Conservation (phyloP, 2,329 filamentous ascomycete species). For the Fusarium mangiferae region DNA sequence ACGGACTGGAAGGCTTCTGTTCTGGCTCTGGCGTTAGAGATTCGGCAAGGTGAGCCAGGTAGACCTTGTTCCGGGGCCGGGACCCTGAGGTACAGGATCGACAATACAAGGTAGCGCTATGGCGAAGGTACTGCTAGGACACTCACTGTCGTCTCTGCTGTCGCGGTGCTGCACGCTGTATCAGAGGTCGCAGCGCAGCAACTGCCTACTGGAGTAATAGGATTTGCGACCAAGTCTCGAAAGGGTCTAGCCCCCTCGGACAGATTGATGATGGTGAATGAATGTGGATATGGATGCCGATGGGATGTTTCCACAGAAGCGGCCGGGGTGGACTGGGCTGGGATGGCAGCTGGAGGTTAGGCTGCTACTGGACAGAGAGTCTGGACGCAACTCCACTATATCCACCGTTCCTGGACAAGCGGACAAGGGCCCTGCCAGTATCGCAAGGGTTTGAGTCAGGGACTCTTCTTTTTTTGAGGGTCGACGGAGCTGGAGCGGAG, state of each 20-base stretch:
- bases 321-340: conserved; percentile 27
- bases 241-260: conserved; percentile 25
- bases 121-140: not conserved
- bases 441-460: conserved; percentile 43
- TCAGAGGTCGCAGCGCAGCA: conserved; percentile 3
- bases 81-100: conserved; percentile 25
- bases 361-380: conserved; percentile 27
- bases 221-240: conserved; percentile 38
- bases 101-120: conserved; percentile 1
- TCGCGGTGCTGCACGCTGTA: not conserved
- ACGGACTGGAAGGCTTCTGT: conserved; percentile 30
- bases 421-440: conserved; percentile 13
- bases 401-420: conserved; percentile 42
- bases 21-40: conserved; percentile 7
- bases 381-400: conserved; percentile 34
- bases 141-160: not conserved
- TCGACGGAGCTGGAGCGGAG: conserved; percentile 26
- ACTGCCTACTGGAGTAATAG: conserved; percentile 21
- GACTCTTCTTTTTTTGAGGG: conserved; percentile 22
- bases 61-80: conserved; percentile 1
- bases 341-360: conserved; percentile 16
- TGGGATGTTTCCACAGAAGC: conserved; percentile 40
- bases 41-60: not conserved
- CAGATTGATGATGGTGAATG: conserved; percentile 25
- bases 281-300: conserved; percentile 4